Base-by-base conservation (phyloP, 352 stramenopile species). In the Phytophthora pinifolia region DNA sequence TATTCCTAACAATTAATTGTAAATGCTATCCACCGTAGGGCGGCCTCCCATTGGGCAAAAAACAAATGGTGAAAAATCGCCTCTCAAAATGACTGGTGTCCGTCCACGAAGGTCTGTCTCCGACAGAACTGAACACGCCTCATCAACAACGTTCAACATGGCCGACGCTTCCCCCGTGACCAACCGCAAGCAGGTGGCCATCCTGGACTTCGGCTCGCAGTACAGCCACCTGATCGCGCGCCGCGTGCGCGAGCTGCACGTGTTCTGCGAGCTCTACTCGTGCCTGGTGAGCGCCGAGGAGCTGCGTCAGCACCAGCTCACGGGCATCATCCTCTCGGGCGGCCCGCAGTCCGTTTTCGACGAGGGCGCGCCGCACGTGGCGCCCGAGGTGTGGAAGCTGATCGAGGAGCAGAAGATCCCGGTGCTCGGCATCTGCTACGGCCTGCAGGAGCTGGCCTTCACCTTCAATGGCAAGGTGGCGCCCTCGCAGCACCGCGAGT, bases 231-330 rank as follows among this genome's bases (percentile, higher is more conserved):
- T 99, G 41, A 99, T 99, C 67, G 98, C 97, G 39, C 87, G 97
- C 67, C 87, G 98, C 39, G 94, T 99, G 45, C 93, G 98, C 46
- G 96, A 99, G 75, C 76, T 99, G 41, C 89, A 99, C 66, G 94
- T 99, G 33, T 99, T 99, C 67, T 99, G 96, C 71, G 97, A 99
- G 70, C 80, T 99, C n/a, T 99, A 99, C 75, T 98, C 93, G 62
- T 99, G 97, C 69, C 80, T 98, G 9, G 97, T 99, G 18, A 79
- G 89, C 25, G 77, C 81, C 20, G 76, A 98, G 53, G 91, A 98
- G 70, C 78, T 99, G 51, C 72, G 72, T 31, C 86, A 97, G 71
- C 94, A 98, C 71, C 75, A 98, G 51, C 69, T 99, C 8, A 96
- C 84, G 29, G 98, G 96, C 30, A 94, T 99, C 53, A 99, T 99